phyloP scores from a whole-genome alignment of 2,329 filamentous ascomycete species.

The Botrytis aclada region DNA sequence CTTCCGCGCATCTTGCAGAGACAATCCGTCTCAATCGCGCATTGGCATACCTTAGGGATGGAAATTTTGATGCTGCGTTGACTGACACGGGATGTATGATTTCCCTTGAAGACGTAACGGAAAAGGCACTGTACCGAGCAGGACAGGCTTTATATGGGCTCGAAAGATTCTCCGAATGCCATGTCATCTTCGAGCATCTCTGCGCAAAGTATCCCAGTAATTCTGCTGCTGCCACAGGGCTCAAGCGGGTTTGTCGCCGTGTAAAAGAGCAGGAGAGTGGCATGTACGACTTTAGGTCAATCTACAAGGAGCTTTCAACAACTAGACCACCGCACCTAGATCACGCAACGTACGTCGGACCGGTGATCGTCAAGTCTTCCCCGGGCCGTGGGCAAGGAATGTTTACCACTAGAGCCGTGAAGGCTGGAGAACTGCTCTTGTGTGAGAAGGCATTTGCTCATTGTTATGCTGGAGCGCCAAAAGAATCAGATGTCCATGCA shows the following conservation, averaged over 20 bases:
- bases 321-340: constrained; percentile 20
- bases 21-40: constrained; percentile 39
- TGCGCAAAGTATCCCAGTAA: constrained; percentile 19
- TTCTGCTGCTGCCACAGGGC: background rate
- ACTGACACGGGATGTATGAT: constrained; percentile 26
- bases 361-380: constrained; percentile 18
- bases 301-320: constrained; percentile 21
- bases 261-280: constrained; percentile 24
- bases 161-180: constrained; percentile 19
- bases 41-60: constrained; percentile 36
- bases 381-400: constrained; percentile 17
- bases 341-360: constrained; percentile 24
- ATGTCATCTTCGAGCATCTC: constrained; percentile 16
- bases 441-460: constrained; percentile 28
- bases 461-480: constrained; percentile 13
- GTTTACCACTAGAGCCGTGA: constrained; percentile 22
- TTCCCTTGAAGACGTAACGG: background rate
- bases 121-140: constrained; percentile 19
- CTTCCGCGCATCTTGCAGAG: constrained; percentile 38
- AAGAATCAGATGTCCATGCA: background rate
- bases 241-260: constrained; percentile 19
- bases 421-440: constrained; percentile 24
- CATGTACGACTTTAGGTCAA: constrained; percentile 22
- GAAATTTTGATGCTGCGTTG: constrained; percentile 40
- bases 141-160: constrained; percentile 20